These are phyloP conservation scores for Colletotrichum sidae DNA, from an alignment of 2,329 filamentous ascomycete genomes.

Conservation along the genomic window DNA sequence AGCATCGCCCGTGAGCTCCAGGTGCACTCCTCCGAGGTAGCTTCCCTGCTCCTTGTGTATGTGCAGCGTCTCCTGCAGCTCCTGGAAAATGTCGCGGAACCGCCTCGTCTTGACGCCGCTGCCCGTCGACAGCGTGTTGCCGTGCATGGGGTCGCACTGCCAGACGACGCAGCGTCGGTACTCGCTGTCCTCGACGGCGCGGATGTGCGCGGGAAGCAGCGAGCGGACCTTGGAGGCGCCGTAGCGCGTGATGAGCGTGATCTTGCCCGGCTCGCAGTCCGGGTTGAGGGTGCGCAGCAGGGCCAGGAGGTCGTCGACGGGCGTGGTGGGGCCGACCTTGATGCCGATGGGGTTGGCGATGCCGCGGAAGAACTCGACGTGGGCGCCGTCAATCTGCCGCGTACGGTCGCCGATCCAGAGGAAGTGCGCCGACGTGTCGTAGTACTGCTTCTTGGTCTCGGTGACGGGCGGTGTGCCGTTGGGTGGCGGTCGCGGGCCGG, in stretches of 20 bases:
- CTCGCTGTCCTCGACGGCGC: conserved; percentile 85
- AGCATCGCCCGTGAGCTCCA: conserved; percentile 94
- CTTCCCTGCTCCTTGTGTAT: conserved; percentile 88
- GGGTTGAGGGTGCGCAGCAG: conserved; percentile 92
- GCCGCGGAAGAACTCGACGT: conserved; percentile 97
- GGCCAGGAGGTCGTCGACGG: conserved; percentile 77
- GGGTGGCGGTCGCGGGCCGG: conserved; percentile 50
- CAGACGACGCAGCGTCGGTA: conserved; percentile 79
- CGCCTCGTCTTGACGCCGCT: conserved; percentile 90
- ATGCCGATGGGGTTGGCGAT: conserved; percentile 96
- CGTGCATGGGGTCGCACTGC: conserved; percentile 99
- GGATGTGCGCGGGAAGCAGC: conserved; percentile 87
- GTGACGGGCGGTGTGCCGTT: conserved; percentile 46
- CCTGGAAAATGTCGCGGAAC: conserved; percentile 89
- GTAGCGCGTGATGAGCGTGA: conserved; percentile 96
- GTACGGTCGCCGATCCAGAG: conserved; percentile 99
- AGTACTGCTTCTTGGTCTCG: conserved; percentile 73
- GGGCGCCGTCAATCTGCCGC: conserved; percentile 89
- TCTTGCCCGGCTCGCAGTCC: conserved; percentile 83
- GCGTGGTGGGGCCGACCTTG: conserved; percentile 92
- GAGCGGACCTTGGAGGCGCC: conserved; percentile 81
- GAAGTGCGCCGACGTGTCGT: conserved; percentile 96
- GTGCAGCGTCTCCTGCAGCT: conserved; percentile 83
- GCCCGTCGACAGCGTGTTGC: conserved; percentile 77
- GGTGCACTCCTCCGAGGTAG: conserved; percentile 92